Base-by-base conservation (phyloP, 768 basidiomycete species). In the Naganishia vishniacii region DNA sequence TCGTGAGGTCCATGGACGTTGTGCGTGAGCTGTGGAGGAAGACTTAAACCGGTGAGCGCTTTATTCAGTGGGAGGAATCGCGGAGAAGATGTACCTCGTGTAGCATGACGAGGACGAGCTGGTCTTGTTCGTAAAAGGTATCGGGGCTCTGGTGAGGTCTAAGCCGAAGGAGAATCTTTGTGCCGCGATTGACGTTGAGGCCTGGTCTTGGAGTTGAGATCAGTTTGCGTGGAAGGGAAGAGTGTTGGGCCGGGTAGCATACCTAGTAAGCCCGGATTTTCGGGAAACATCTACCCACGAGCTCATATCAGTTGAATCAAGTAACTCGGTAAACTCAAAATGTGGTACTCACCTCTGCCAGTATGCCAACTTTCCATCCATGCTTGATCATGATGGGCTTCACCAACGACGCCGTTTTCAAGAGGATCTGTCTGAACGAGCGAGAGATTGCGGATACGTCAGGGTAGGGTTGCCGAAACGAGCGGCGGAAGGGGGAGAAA, bases 301-400 rank as follows among this genome's bases (percentile, higher is more conserved):
- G 20, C 31, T 12, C 12, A 12, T n/a, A 16, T 4, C 13, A 16
- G 58, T 16, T 32, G 3, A 15, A 2, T 2, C 31, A 31, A 32
- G 26, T 20, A 16, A 53, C 29, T 2, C 7, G 9, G 53, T 40
- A 59, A 20, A n/a, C 13, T 12, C 9, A 18, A 1, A 12, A 51
- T 34, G 58, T 44, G 20, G 9, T 42, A 28, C 56, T 49, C n/a
- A 63, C 58, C 69, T 78, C 77, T 11, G 74, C 70, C 6, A 79
- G 65, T 1, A 65, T 65, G 0, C 79, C 78, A 0, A 80, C 73
- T 28, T 82, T 81, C 92, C 92, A 97, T 4, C 78, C 78, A 69
- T 86, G 86, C 68, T 86, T 89, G 63, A 85, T 81, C 92, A 95
- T 95, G 68, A 97, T 91, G 7, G 93, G 93, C 75, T 92, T 93